Evolutionary conservation across 2,329 filamentous ascomycete genomes (phyloP).

Genomic region (Fusarium concolor): DNA sequence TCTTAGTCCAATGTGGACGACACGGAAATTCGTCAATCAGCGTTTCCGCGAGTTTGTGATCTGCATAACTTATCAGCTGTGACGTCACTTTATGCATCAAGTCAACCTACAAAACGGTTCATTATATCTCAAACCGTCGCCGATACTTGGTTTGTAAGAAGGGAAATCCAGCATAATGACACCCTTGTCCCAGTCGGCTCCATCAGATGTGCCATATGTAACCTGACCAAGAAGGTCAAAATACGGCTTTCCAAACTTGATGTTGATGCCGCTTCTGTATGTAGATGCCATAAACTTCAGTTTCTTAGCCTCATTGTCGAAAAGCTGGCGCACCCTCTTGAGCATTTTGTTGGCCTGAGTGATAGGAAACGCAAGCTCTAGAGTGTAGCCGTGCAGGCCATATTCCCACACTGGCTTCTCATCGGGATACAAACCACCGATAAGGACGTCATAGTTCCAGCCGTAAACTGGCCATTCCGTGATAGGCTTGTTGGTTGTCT

Average conservation of each 20-base stretch:
- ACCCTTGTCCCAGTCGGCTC: not conserved
- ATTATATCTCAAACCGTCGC: not conserved
- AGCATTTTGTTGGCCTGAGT: constrained; percentile 1
- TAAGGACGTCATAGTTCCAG: constrained; percentile 15
- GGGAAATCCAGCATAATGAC: constrained; percentile 2
- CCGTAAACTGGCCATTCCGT: constrained; percentile 1
- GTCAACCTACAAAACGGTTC: not conserved
- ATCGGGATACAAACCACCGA: constrained; percentile 3
- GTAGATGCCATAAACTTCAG: constrained; percentile 4
- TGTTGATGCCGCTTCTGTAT: constrained; percentile 3
- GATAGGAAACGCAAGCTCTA: not conserved
- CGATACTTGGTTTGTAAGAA: not conserved
- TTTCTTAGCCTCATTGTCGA: not conserved
- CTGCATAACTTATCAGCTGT: fast-evolving
- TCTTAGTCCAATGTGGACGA: constrained; percentile 10
- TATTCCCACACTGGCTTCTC: not conserved
- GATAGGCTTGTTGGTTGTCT: constrained; percentile 5
- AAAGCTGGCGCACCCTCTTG: not conserved
- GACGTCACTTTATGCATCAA: fast-evolving
- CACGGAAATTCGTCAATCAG: not conserved
- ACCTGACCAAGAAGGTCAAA: not conserved
- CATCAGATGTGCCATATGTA: not conserved
- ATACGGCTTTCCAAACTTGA: not conserved
- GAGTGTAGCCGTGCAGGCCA: not conserved
- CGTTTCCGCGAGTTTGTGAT: constrained; percentile 1